Conservation (phyloP, 2,329 filamentous ascomycete species). For the Drechslera avenae region DNA sequence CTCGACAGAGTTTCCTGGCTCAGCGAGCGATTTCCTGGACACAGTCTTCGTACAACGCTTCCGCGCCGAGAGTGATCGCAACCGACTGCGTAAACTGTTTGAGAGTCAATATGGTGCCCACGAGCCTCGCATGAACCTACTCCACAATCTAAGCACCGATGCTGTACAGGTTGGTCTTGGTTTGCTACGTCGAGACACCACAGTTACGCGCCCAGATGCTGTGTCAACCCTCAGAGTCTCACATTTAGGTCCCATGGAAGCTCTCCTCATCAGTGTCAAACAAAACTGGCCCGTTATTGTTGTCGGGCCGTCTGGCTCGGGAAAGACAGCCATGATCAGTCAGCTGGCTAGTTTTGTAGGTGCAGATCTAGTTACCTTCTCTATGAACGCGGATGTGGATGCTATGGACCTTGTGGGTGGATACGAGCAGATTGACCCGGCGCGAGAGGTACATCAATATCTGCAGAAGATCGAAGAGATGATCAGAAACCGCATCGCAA, state of each 20-base stretch:
- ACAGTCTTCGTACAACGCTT: constrained; percentile 89
- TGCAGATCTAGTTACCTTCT: constrained; percentile 76
- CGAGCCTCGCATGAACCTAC: constrained; percentile 54
- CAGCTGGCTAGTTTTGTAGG: constrained; percentile 82
- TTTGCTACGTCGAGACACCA: constrained; percentile 65
- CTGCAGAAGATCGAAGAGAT: constrained; percentile 59
- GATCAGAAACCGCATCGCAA: constrained; percentile 51
- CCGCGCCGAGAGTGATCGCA: constrained; percentile 71
- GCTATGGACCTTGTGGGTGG: constrained; percentile 97
- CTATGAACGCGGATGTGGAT: constrained; percentile 93
- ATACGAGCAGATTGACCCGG: constrained; percentile 90
- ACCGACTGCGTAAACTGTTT: constrained; percentile 70
- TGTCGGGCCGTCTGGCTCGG: constrained; percentile 81
- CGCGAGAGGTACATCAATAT: constrained; percentile 70
- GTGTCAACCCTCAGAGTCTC: constrained; percentile 41
- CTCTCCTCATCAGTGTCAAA: constrained; percentile 83
- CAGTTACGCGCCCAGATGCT: constrained; percentile 32
- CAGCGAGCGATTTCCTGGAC: constrained; percentile 75
- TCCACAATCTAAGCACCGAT: constrained; percentile 70
- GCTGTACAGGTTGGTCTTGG: constrained; percentile 82
- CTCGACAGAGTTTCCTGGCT: constrained; percentile 62
- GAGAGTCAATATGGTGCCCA: constrained; percentile 63
- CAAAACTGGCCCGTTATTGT: constrained; percentile 88
- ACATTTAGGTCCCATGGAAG: constrained; percentile 77
- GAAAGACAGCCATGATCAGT: constrained; percentile 81